Percentiles rank a stretch among this genome's conserved stretches.
Evolutionary conservation across 352 stramenopile species (phyloP).

Genomic region (Phytophthora boehmeriae): DNA sequence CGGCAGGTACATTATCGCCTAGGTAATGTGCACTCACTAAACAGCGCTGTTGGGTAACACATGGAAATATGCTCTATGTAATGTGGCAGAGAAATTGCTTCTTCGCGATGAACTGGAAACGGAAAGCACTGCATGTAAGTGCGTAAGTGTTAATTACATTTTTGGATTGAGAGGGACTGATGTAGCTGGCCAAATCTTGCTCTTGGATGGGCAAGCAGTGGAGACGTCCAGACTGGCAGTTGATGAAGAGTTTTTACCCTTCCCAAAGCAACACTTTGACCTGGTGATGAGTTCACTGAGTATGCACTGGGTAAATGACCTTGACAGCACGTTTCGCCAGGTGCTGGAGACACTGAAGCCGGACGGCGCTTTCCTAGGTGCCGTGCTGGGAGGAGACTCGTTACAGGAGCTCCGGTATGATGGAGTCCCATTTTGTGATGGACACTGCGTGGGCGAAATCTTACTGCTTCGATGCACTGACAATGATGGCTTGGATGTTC

Average conservation of each 20-base stretch:
- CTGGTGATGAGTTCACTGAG: conserved; percentile 94
- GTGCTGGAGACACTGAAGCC: conserved; percentile 93
- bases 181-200: background rate
- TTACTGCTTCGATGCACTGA: background rate
- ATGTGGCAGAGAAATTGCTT: conserved; percentile 64
- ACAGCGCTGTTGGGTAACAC: too few species aligned
- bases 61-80: conserved; percentile 5
- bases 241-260: conserved; percentile 95
- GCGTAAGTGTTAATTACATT: background rate
- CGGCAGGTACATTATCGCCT: conserved; percentile 40
- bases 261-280: conserved; percentile 96
- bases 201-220: conserved; percentile 41
- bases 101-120: conserved; percentile 57
- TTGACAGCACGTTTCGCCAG: conserved; percentile 86
- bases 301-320: conserved; percentile 98
- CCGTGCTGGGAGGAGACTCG: conserved; percentile 95
- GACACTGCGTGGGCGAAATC: background rate
- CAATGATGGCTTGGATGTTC: background rate
- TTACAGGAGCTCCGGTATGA: conserved; percentile 93
- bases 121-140: conserved; percentile 28
- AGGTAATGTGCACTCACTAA: background rate
- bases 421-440: background rate
- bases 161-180: background rate
- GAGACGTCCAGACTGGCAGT: conserved; percentile 74
- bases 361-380: conserved; percentile 96